Base-by-base conservation (phyloP, 352 stramenopile species). In the Pythium plurisporium region DNA sequence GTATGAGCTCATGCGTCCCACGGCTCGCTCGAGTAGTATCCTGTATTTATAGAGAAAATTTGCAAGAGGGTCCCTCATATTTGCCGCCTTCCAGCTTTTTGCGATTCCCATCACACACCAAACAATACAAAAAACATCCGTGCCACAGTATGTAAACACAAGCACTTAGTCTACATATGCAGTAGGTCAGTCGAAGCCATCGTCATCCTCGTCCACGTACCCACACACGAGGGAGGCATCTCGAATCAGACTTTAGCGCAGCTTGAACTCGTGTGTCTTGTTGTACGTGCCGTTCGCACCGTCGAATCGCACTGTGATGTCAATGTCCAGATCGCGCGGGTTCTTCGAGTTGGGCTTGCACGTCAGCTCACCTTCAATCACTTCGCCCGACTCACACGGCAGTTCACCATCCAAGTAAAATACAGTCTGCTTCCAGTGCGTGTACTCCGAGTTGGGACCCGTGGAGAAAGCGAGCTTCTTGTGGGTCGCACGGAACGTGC, bases 361-460 rank as follows among this genome's bases (percentile, higher is more conserved):
- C 19, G 72, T 79, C 41, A 98, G 74, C 33, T 85, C 93, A 25
- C 94, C 95, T 43, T 91, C 84, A 40, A 98, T 89, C 25, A 86
- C 63, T 51, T 98, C 94, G 12, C 91, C 94, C 4, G 77, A 67
- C 43, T 72, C 79, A 56, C 91, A 91, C 20, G 82, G 81, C 23
- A 98, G 67, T 43, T 94, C 81, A 26, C 87, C 78, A 26, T 91
- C 76, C 7, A 98, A 71, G 69, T 98, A 99, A 62, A 99, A 98
- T 17, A 98, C 89, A 14, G 95, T 98, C 73, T 99, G 97, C 73
- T 99, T 99, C 97, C 97, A 99, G 79, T 99, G 97, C 41, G 97
- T 99, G 74, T 99, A 98, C 58, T 96, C 83, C 37, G 82, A 86
- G 53, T 89, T 83, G 3, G 87, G 82, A n/a, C 83, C 89, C 5